Evolutionary conservation across 345 rosid genomes (phyloP).

Genomic region (Streptanthus diversifolius): DNA sequence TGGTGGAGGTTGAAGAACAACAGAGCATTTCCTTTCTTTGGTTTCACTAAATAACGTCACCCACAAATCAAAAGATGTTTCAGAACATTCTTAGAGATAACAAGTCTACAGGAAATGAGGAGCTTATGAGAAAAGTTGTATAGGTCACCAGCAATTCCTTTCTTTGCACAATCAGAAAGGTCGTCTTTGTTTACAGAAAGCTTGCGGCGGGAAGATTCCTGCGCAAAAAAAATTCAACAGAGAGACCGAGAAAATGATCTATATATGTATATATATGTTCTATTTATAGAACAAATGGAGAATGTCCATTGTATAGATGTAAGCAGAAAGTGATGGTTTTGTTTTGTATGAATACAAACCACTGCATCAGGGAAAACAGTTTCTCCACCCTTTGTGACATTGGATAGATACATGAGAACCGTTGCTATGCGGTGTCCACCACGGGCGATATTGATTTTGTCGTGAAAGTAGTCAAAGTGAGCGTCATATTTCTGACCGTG

Average conservation of each 20-base stretch:
- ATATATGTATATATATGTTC: not conserved
- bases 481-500: conserved; percentile 91
- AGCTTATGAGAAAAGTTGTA: not conserved
- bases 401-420: conserved; percentile 83
- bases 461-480: conserved; percentile 81
- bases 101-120: not conserved
- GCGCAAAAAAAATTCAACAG: conserved; percentile 19
- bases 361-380: conserved; percentile 86
- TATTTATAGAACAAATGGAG: not conserved
- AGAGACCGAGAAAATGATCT: not conserved
- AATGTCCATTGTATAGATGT: not conserved
- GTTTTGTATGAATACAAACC: conserved; percentile 43
- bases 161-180: conserved; percentile 91
- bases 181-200: conserved; percentile 47
- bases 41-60: conserved; percentile 56
- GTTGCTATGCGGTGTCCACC: conserved; percentile 95
- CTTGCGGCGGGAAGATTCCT: conserved; percentile 67
- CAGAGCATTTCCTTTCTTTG: conserved; percentile 78
- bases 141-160: conserved; percentile 78
- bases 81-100: not conserved
- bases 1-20: conserved; percentile 86
- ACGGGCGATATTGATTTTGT: conserved; percentile 84
- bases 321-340: not conserved
- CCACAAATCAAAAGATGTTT: conserved; percentile 1
- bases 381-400: conserved; percentile 92